phyloP scores from a whole-genome alignment of 768 basidiomycete species.

The Agaricus bisporus region DNA sequence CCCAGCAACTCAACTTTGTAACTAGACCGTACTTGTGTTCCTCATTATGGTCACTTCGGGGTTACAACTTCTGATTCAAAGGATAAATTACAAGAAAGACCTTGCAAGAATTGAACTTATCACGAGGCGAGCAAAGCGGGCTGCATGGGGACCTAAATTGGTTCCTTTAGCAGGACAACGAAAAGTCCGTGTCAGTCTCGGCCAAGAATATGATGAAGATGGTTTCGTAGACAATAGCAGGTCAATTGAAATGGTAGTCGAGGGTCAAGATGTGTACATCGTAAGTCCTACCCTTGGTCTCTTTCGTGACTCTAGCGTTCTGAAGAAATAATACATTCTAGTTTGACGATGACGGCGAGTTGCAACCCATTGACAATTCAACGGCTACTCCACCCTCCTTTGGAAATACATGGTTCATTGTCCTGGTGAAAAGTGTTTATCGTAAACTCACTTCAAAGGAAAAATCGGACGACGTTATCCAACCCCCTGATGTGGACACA shows the following conservation, averaged over 20 bases:
- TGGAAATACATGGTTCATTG: conserved; percentile 64
- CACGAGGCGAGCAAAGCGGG: conserved; percentile 51
- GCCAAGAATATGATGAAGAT: conserved; percentile 51
- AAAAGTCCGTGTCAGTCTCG: conserved; percentile 75
- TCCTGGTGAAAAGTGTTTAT: conserved; percentile 32
- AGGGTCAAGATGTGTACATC: conserved; percentile 67
- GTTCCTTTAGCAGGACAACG: conserved; percentile 54
- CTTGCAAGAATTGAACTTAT: conserved; percentile 60
- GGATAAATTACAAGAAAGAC: conserved; percentile 72
- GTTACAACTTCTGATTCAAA: conserved; percentile 77
- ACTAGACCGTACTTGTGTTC: conserved; percentile 71
- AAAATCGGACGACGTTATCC: conserved; percentile 8
- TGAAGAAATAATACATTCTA: conserved; percentile 20
- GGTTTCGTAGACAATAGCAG: conserved; percentile 44
- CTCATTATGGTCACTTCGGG: conserved; percentile 70
- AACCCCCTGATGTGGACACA: neutral
- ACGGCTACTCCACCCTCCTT: conserved; percentile 55
- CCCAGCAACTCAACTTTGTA: neutral
- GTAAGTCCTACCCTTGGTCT: conserved; percentile 35
- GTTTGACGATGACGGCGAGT: conserved; percentile 56
- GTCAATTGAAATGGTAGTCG: conserved; percentile 77
- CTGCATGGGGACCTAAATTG: conserved; percentile 82
- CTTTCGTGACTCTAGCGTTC: neutral
- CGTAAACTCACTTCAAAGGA: conserved; percentile 23
- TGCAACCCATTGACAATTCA: conserved; percentile 52